Base-by-base conservation (phyloP, 352 stramenopile species). In the Bremia lactucae region DNA sequence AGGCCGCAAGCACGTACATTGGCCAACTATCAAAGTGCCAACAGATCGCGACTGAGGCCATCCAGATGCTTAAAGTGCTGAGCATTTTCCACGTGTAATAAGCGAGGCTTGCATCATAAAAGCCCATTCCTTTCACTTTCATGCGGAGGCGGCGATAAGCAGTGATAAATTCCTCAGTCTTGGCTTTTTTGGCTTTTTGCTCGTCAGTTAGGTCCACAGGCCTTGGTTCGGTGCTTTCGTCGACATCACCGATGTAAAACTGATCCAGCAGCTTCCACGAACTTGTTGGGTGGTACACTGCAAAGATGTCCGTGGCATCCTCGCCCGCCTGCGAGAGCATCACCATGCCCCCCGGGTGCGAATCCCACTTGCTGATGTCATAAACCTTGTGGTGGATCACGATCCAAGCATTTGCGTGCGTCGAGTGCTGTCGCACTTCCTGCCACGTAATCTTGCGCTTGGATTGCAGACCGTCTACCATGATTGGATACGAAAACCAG, bases 271-370 rank as follows among this genome's bases (percentile, higher is more conserved):
- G 63, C 49, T 89, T 89, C 58, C 95, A 90, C 13, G 94, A 95
- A 43, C 80, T 89, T 10, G 84, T 68, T 11, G 94, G 91, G 65
- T 99, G 96, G 60, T 98, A 98, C 31, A 96, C 93, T 10, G 93
- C 91, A 62, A 99, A 99, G 22, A 97, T 96, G 62, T 98, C 96
- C 3, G 96, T 98, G 56, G 95, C 95, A 61, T 99, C 96, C 54
- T 98, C 91, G 26, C 96, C 96, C 1, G 95, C 95, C 59, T 98
- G 90, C 19, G 95, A 98, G 54, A 98, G 96, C 62, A 99, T 96
- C 46, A 98, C 90, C 73, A 72, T 87, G 44, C 83, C 83, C 28
- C 83, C 83, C 33, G 84, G 83, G 49, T 95, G 83, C 35, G 62
- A 64, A 46, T 91, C 68, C 60, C 83, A 87, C 51, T 87, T 78